Base-by-base conservation (phyloP, 495 filamentous ascomycete genomes). In the Darksidea phi region DNA sequence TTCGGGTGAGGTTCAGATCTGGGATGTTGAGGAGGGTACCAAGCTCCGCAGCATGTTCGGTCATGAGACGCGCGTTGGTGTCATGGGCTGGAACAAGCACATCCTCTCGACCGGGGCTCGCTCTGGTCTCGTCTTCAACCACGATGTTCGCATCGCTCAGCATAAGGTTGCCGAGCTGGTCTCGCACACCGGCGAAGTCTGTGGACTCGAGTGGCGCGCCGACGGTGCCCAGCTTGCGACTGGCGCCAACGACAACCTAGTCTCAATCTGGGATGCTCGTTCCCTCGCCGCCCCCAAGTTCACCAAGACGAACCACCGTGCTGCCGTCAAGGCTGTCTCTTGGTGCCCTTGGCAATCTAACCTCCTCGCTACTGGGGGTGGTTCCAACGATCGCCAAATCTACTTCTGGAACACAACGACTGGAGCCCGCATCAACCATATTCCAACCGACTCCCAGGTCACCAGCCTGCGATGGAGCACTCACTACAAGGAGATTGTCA, bases 331-430 rank as follows among this genome's bases (percentile, higher is more conserved):
- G 82, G 94, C 95, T 38, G 82, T 99, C 36, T 89, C 90, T 58
- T 99, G 94, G 94, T 99, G 94, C 80, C 95, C 94, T 26, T 99
- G 94, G 94, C 95, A 97, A 78, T 80, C 88, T 67, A 97, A 97
- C 81, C 81, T 97, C 13, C 87, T 99, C 15, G 94, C 95, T 41
- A 97, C 95, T 24, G 94, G 95, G 32, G 95, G 95, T 66, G 94
- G 94, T 51, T 94, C 91, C 21, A 94, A 96, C 74, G 94, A 97
- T 72, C 86, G 90, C 64, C 88, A 97, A 77, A 99, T 99, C 73
- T 95, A 97, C 76, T 99, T 97, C 84, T 99, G 94, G 94, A 99
- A 99, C 80, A 90, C 89, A 47, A 97, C 94, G 15, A 95, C 94
- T 7, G 94, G 94, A 57, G 94, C 94, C 24, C 87, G 94, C 54